Evolutionary conservation across 2,329 filamentous ascomycete genomes (phyloP).

Genomic region (Didymosphaeria variabile): DNA sequence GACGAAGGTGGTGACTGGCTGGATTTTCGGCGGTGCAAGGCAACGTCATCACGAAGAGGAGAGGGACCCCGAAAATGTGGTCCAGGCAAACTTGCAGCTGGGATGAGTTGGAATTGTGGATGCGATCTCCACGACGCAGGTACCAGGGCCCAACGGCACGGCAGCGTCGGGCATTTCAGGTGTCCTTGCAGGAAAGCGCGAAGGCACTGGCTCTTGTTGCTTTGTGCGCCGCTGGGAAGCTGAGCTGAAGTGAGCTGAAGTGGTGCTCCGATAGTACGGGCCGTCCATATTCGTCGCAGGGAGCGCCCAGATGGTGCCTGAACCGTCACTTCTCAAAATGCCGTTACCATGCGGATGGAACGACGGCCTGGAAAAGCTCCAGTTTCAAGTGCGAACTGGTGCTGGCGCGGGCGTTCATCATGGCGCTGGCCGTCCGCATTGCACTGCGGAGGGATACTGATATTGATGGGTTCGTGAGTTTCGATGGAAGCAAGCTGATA

Average conservation of each 20-base stretch:
- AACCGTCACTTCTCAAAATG: neutral
- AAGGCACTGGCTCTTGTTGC: slow-evolving; percentile 11
- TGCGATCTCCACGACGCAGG: slow-evolving; percentile 11
- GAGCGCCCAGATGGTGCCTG: slow-evolving; percentile 9
- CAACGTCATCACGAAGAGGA: slow-evolving; percentile 7
- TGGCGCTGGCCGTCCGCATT: neutral
- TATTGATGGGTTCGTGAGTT: no score
- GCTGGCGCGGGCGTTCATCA: neutral
- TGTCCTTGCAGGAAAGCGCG: slow-evolving; percentile 12
- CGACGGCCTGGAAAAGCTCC: neutral
- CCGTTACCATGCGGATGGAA: slow-evolving; percentile 1
- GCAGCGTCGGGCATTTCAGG: slow-evolving; percentile 2
- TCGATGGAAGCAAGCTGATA: no score
- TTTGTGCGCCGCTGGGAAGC: neutral
- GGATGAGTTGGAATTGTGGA: slow-evolving; percentile 6
- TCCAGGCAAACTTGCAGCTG: neutral
- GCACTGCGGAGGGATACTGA: no score
- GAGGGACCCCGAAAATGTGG: neutral
- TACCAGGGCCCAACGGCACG: neutral
- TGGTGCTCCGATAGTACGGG: neutral
- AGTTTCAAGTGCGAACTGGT: neutral
- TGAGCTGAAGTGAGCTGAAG: neutral
- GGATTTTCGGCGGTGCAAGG: neutral
- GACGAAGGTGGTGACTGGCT: neutral
- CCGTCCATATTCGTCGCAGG: neutral